Base-by-base conservation (phyloP, 768 basidiomycete genomes). In the Auriscalpium orientale region DNA sequence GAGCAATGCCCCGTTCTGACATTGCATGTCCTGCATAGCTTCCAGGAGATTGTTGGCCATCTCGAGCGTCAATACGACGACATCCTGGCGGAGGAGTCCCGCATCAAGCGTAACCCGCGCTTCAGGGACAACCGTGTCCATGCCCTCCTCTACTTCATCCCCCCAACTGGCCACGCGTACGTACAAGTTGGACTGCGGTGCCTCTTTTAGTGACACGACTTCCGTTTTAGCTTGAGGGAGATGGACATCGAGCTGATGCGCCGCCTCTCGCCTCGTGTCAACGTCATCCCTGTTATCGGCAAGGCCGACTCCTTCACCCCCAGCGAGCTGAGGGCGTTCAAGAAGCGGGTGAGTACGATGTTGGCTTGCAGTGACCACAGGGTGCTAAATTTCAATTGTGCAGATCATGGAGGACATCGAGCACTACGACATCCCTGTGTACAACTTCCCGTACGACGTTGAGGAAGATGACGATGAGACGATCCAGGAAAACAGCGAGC, bases 361-460 rank as follows among this genome's bases (percentile, higher is more conserved):
- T 15, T 46, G 28, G 40, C 35, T 21, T 10, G 16, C 45, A 28
- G 36, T 46, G 46, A 13, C 43, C 34, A 47, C 44, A 5, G 56
- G 56, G 20, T 49, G 5, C 40, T 18, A 7, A 28, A 28, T 28
- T 28, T 5, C 4, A 20, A 9, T 47, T 47, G 2, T 37, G 1
- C 62, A 97, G 94, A 85, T 99, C 66, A 99, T 98, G 95, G 95
- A 99, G 72, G 97, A 99, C 68, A 99, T 99, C 64, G 95, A 98
- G 66, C 82, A 98, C 76, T 98, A 98, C 67, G 87, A 89, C 62
- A 98, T 99, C 64, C 97, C 97, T 5, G 88, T 98, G 43, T 98
- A 98, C 79, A 98, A 98, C 76, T 99, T 99, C 80, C 97, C 97
- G 0, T 99, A 98, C 69, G 97, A 98, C 63, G 87, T 95, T 8